These are phyloP conservation scores for Haplosporangium sp. DNA, from an alignment of 371 early-diverging fungal species.

Conservation along the genomic window DNA sequence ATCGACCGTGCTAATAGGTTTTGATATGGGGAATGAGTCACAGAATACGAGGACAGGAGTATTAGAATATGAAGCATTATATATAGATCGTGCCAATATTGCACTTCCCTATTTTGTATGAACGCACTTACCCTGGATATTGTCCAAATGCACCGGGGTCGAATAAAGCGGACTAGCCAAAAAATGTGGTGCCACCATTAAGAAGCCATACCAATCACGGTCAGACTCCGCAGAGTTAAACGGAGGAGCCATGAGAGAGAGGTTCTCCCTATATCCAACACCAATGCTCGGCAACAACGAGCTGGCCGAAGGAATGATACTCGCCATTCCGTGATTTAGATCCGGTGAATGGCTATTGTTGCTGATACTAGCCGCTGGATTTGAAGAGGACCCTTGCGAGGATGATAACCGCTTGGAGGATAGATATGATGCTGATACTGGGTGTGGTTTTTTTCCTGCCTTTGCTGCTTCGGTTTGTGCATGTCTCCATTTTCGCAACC, in stretches of 20 bases:
- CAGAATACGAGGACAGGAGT: neutral
- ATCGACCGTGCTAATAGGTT: neutral
- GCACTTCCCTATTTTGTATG: no score
- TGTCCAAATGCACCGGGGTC: slow-evolving; percentile 14
- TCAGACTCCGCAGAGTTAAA: slow-evolving; percentile 22
- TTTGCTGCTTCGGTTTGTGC: slow-evolving; percentile 23
- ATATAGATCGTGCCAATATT: neutral
- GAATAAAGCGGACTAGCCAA: slow-evolving; percentile 18
- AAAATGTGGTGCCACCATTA: slow-evolving; percentile 37
- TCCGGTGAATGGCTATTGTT: slow-evolving; percentile 8
- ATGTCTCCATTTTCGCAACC: slow-evolving; percentile 37
- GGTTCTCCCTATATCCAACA: neutral
- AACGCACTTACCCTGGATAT: slow-evolving; percentile 22
- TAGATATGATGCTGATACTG: slow-evolving; percentile 13
- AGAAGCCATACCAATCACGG: slow-evolving; percentile 44
- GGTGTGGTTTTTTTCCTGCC: neutral
- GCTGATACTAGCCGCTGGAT: neutral
- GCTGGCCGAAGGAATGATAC: slow-evolving; percentile 11
- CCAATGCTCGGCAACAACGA: neutral
- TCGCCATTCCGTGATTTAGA: neutral
- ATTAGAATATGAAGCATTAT: neutral
- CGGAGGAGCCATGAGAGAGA: slow-evolving; percentile 17
- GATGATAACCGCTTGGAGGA: slow-evolving; percentile 27
- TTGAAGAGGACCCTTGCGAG: slow-evolving; percentile 37
- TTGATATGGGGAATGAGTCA: neutral